Conservation (phyloP, 805 yeast genomes). For the Torulaspora gathmanii region DNA sequence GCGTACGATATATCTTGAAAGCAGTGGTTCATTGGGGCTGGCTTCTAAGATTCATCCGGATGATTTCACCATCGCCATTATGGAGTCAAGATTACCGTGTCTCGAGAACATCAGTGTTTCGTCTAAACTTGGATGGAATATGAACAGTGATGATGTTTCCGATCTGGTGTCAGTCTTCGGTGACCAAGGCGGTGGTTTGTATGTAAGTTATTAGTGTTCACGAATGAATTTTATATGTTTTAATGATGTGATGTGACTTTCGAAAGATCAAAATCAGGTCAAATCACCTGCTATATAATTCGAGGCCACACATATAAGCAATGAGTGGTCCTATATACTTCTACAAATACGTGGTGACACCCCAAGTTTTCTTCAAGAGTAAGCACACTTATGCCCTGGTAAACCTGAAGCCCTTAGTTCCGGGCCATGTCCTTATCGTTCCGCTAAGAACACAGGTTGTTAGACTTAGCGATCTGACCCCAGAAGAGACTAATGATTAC, state of each 20-base stretch:
- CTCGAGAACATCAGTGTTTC: constrained; percentile 63
- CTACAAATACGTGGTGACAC: constrained; percentile 34
- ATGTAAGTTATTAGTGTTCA: constrained; percentile 39
- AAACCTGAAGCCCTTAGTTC: constrained; percentile 84
- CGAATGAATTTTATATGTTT: not conserved
- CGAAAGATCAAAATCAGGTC: not conserved
- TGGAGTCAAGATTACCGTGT: constrained; percentile 69
- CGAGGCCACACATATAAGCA: not conserved
- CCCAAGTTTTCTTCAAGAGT: constrained; percentile 41
- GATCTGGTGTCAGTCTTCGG: constrained; percentile 67
- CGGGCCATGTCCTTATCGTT: constrained; percentile 89
- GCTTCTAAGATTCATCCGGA: constrained; percentile 79
- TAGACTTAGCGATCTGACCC: constrained; percentile 62
- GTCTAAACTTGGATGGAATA: constrained; percentile 82
- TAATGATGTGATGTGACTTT: not conserved
- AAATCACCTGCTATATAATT: too few species aligned
- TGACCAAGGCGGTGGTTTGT: constrained; percentile 73
- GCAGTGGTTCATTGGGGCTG: constrained; percentile 84
- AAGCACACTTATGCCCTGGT: constrained; percentile 77
- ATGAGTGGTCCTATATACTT: constrained; percentile 26
- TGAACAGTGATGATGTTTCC: constrained; percentile 52
- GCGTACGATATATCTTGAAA: constrained; percentile 61
- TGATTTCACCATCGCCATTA: constrained; percentile 78
- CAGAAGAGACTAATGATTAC: constrained; percentile 72
- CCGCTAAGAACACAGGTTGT: constrained; percentile 64